Conservation (phyloP, 2,329 filamentous ascomycete genomes). For the Albifimbria verrucaria region DNA sequence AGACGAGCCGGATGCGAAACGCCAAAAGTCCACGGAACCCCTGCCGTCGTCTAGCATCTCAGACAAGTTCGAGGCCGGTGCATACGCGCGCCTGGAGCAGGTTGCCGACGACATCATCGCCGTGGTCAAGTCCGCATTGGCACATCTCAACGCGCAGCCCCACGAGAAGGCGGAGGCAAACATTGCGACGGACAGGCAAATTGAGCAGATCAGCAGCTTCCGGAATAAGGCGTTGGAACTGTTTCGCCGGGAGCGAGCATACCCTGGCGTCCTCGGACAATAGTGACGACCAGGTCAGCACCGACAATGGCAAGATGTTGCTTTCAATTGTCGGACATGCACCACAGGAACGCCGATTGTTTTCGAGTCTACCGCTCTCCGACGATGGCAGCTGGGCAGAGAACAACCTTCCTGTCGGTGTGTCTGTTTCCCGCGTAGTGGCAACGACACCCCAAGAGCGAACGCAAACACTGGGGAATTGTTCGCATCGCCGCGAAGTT, state of each 20-base stretch:
- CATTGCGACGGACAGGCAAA: constrained; percentile 28
- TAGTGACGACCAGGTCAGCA: constrained; percentile 36
- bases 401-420: constrained; percentile 67
- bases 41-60: constrained; percentile 41
- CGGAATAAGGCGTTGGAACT: constrained; percentile 61
- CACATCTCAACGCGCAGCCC: constrained; percentile 38
- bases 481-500: constrained; percentile 64
- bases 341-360: constrained; percentile 72
- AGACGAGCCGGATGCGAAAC: constrained; percentile 56
- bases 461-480: constrained; percentile 65
- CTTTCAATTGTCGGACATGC: constrained; percentile 76
- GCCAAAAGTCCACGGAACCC: constrained; percentile 53
- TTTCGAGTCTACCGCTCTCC: constrained; percentile 68
- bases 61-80: constrained; percentile 49
- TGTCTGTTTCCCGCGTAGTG: constrained; percentile 46
- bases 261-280: constrained; percentile 38
- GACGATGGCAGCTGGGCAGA: constrained; percentile 25
- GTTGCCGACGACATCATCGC: constrained; percentile 56
- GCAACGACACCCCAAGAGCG: constrained; percentile 40
- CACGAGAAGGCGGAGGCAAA: constrained; percentile 23
- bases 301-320: constrained; percentile 51
- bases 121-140: constrained; percentile 44
- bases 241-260: constrained; percentile 57
- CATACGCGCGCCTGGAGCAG: constrained; percentile 61
- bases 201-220: constrained; percentile 51